A percentile compares a stretch with the other conserved stretches of the same genome.
Conservation (phyloP, 202 grass and related monocot genomes). For the Hordeum pubiflorum region DNA sequence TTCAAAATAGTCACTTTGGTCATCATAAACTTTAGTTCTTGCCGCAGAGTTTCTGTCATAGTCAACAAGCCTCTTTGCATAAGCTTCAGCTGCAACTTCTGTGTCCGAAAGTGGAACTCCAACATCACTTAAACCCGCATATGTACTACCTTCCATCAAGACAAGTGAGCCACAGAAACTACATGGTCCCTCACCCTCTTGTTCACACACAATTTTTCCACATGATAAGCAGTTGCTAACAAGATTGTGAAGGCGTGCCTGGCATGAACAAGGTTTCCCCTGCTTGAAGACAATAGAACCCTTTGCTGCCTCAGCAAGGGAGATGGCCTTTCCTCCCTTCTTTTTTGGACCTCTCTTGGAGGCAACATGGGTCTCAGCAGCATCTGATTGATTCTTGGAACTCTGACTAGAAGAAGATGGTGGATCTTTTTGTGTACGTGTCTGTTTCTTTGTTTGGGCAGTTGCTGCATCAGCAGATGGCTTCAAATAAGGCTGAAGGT, state of each 20-base stretch:
- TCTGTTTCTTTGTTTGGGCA: conserved; percentile 51
- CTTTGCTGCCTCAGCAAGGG: conserved; percentile 79
- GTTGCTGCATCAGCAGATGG: conserved; percentile 40
- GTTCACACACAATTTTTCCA: conserved; percentile 96
- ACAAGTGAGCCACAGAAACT: conserved; percentile 92
- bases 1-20: conserved; percentile 97
- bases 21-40: conserved; percentile 96
- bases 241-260: conserved; percentile 81
- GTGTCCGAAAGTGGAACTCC: conserved; percentile 66
- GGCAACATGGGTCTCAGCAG: conserved; percentile 19
- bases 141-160: conserved; percentile 87
- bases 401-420: conserved; percentile 38
- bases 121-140: conserved; percentile 90
- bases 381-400: conserved; percentile 49
- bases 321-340: conserved; percentile 68
- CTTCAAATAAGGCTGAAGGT: conserved; percentile 50
- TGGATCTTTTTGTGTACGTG: conserved; percentile 43
- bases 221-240: conserved; percentile 97
- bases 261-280: conserved; percentile 90
- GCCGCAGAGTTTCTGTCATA: conserved; percentile 88
- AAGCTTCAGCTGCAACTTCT: conserved; percentile 77
- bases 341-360: conserved; percentile 61
- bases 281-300: conserved; percentile 92
- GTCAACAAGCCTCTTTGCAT: conserved; percentile 92
- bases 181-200: conserved; percentile 93